phyloP scores from a whole-genome alignment of 2,329 filamentous ascomycete species.

The Dothidotthia symphoricarpi region DNA sequence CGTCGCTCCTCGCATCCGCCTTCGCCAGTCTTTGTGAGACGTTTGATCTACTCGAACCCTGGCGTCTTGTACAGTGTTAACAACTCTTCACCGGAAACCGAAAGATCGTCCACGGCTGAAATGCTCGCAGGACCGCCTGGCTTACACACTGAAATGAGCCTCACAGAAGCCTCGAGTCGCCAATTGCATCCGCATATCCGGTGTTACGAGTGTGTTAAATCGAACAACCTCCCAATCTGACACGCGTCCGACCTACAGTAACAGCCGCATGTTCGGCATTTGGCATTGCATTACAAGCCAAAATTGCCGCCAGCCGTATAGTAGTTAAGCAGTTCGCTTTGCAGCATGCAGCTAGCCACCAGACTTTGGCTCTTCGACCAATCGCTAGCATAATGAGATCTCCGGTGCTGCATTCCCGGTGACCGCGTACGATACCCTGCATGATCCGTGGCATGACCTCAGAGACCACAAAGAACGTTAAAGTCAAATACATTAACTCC shows the following conservation, averaged over 20 bases:
- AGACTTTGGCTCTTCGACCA: slow-evolving; percentile 15
- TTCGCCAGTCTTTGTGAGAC: too few species aligned
- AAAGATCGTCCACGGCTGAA: too few species aligned
- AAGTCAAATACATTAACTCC: background rate
- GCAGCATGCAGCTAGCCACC: slow-evolving; percentile 10
- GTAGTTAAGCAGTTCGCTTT: slow-evolving; percentile 15
- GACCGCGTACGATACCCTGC: slow-evolving; percentile 21
- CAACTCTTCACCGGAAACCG: too few species aligned
- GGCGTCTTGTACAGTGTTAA: too few species aligned
- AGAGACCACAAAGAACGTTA: slow-evolving; percentile 4
- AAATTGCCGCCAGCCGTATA: slow-evolving; percentile 16
- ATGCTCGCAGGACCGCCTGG: too few species aligned
- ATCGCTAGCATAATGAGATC: slow-evolving; percentile 15
- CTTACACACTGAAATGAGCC: slow-evolving; percentile 5
- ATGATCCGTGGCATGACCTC: slow-evolving; percentile 28
- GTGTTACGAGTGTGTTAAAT: slow-evolving; percentile 3
- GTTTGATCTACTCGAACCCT: too few species aligned
- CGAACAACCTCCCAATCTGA: background rate
- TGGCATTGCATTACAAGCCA: slow-evolving; percentile 6
- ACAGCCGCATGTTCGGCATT: slow-evolving; percentile 4
- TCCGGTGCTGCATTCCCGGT: slow-evolving; percentile 25
- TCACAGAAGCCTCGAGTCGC: slow-evolving; percentile 14
- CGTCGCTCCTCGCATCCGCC: too few species aligned
- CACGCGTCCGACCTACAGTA: too few species aligned
- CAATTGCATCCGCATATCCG: slow-evolving; percentile 16